A percentile compares a stretch with the other conserved stretches of the same genome.
Evolutionary conservation across 2,329 filamentous ascomycete genomes (phyloP).

Genomic region (Pezicula neosporulosa): DNA sequence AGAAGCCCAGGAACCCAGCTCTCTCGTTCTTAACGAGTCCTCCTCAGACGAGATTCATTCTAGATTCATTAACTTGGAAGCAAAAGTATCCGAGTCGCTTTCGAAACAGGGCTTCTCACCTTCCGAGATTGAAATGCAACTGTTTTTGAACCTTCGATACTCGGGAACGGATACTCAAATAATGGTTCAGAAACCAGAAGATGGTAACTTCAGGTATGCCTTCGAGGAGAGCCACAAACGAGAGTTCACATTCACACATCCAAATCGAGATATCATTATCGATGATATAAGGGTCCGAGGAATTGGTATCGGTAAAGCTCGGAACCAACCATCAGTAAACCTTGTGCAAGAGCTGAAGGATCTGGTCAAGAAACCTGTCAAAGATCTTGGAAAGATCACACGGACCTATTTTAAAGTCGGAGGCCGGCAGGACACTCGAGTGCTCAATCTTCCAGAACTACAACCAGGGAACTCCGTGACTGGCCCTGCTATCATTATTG

Average conservation of each 20-base stretch:
- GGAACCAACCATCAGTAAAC: constrained; percentile 54
- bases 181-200: constrained; percentile 75
- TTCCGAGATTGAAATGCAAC: constrained; percentile 75
- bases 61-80: constrained; percentile 67
- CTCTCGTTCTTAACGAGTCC: constrained; percentile 49
- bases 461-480: background rate
- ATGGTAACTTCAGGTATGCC: constrained; percentile 69
- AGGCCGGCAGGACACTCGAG: background rate
- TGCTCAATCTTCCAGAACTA: background rate
- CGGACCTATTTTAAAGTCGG: constrained; percentile 27
- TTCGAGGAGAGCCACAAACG: constrained; percentile 84
- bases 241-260: constrained; percentile 80
- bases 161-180: constrained; percentile 83
- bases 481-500: background rate
- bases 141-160: constrained; percentile 91
- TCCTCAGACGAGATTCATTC: constrained; percentile 35
- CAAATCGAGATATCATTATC: constrained; percentile 76
- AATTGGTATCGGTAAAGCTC: constrained; percentile 80
- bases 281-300: constrained; percentile 83
- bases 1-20: constrained; percentile 74
- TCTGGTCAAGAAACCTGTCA: background rate
- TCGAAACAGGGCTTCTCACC: constrained; percentile 73
- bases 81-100: constrained; percentile 63
- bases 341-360: background rate
- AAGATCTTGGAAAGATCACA: background rate